Evolutionary conservation across 495 filamentous ascomycete genomes (phyloP).

Genomic region (Halenospora varia): DNA sequence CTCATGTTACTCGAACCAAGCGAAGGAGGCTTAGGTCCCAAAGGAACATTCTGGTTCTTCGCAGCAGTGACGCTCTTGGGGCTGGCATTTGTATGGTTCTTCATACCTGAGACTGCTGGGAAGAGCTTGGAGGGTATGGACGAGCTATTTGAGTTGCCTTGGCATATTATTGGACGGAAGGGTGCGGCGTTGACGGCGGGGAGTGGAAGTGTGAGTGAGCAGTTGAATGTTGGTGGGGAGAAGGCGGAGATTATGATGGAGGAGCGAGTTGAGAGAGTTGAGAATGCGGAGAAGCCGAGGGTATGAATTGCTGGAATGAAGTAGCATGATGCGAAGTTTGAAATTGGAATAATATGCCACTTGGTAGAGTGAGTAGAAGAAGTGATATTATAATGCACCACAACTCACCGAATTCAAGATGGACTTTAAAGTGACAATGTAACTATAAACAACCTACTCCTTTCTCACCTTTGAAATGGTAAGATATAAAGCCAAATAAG

Average conservation of each 20-base stretch:
- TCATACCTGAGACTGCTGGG: conserved; percentile 21
- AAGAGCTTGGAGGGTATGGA: conserved; percentile 21
- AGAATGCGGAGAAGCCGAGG: neutral
- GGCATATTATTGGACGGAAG: conserved; percentile 16
- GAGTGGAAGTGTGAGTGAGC: conserved; percentile 10
- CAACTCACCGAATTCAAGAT: no score
- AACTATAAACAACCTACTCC: no score
- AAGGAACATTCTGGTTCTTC: conserved; percentile 66
- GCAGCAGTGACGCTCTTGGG: conserved; percentile 55
- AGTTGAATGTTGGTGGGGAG: neutral
- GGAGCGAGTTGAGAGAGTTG: conserved; percentile 11
- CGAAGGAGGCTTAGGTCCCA: conserved; percentile 43
- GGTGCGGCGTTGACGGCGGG: conserved; percentile 11
- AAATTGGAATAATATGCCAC: no score
- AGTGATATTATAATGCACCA: no score
- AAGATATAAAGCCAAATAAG: no score
- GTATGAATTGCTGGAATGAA: no score
- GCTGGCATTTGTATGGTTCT: conserved; percentile 17
- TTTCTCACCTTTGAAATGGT: no score
- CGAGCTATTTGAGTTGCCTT: conserved; percentile 14
- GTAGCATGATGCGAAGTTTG: no score
- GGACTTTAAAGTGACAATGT: no score
- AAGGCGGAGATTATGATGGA: conserved; percentile 7
- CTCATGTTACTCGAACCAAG: conserved; percentile 38
- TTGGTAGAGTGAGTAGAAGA: no score